Percentiles rank a stretch among this genome's conserved stretches.
Conservation (phyloP, 805 yeast species). For the Dipodascus geniculatus region DNA sequence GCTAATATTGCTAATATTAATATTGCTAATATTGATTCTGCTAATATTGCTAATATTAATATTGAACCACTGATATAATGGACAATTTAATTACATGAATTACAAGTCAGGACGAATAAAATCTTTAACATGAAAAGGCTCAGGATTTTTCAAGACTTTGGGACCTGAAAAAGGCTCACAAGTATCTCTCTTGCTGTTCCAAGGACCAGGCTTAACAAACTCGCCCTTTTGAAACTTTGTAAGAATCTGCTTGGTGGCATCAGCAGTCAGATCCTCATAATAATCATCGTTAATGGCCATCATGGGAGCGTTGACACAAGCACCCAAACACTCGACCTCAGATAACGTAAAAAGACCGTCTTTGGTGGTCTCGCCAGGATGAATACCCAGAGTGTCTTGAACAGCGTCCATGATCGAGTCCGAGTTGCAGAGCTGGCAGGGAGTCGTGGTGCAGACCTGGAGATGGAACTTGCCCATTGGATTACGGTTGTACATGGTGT, state of each 20-base stretch:
- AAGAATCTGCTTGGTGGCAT: slow-evolving; percentile 48
- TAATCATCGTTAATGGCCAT: slow-evolving; percentile 73
- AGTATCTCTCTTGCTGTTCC: slow-evolving; percentile 44
- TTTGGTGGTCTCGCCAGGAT: slow-evolving; percentile 67
- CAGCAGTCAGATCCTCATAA: slow-evolving; percentile 70
- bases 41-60: no score
- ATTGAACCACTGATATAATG: no score
- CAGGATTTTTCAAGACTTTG: slow-evolving; percentile 44
- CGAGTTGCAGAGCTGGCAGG: slow-evolving; percentile 76
- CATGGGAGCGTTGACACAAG: slow-evolving; percentile 88
- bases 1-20: no score
- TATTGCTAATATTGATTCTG: no score
- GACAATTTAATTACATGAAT: no score
- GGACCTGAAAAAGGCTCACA: slow-evolving; percentile 73
- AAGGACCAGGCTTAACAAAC: slow-evolving; percentile 56
- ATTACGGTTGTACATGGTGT: slow-evolving; percentile 79
- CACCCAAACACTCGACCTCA: slow-evolving; percentile 87
- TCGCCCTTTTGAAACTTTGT: slow-evolving; percentile 54
- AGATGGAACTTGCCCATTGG: slow-evolving; percentile 79
- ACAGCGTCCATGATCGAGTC: slow-evolving; percentile 70
- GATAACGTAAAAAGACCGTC: slow-evolving; percentile 71
- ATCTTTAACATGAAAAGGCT: slow-evolving; percentile 58
- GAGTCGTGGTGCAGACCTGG: slow-evolving; percentile 83
- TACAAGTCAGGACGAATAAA: slow-evolving; percentile 65
- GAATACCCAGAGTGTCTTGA: slow-evolving; percentile 43